Percentiles rank a stretch among this genome's conserved stretches.
Conservation (phyloP, 2,329 filamentous ascomycete genomes). For the Cyphellophora attinorum region DNA sequence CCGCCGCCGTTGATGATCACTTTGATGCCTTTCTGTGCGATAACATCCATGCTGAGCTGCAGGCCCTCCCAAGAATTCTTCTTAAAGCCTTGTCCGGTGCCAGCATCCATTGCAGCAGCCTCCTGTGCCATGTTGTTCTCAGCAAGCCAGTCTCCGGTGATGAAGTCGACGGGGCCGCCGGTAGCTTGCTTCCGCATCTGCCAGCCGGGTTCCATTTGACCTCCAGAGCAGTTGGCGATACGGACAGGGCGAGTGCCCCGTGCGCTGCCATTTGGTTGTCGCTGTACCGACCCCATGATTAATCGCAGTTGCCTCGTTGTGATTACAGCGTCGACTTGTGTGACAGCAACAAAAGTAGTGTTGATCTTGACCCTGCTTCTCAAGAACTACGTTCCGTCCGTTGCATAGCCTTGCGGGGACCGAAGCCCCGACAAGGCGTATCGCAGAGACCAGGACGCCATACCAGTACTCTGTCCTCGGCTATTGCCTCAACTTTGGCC, state of each 20-base stretch:
- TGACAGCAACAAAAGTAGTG: no score
- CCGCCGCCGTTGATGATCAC: conserved; percentile 49
- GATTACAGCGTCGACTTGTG: no score
- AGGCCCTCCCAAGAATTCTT: conserved; percentile 41
- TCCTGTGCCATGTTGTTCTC: conserved; percentile 37
- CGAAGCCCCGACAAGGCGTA: no score
- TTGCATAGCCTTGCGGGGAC: no score
- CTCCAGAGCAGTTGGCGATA: conserved; percentile 28
- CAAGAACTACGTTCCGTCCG: no score
- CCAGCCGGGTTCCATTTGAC: conserved; percentile 24
- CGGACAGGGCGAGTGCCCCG: conserved; percentile 19
- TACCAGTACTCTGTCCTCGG: no score
- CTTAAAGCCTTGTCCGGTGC: conserved; percentile 34
- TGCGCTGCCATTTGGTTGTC: no score
- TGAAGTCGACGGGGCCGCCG: conserved; percentile 41
- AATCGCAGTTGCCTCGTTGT: no score
- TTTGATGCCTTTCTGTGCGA: conserved; percentile 42
- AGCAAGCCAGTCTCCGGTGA: conserved; percentile 45
- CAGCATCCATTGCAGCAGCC: conserved; percentile 29
- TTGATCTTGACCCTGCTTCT: no score
- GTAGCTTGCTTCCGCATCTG: conserved; percentile 29
- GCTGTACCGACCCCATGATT: no score
- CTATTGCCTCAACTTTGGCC: no score
- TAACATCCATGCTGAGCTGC: conserved; percentile 34
- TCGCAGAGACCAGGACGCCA: no score